phyloP scores from a whole-genome alignment of 2,329 filamentous ascomycete genomes.

The Plectosphaerella plurivora region DNA sequence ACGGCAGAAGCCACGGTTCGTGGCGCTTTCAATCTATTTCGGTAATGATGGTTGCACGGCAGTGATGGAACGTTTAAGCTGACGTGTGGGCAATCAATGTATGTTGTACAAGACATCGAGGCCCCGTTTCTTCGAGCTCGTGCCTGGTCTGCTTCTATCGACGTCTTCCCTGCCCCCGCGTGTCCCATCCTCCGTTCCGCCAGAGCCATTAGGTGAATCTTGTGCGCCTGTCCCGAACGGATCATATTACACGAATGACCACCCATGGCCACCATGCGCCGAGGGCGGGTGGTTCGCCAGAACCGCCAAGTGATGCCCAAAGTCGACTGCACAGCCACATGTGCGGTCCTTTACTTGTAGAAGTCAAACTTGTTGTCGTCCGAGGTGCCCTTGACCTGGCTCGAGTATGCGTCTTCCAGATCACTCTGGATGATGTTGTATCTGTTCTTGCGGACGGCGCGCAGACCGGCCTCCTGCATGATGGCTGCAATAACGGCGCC shows the following conservation, averaged over 20 bases:
- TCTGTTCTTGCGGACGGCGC: conserved; percentile 92
- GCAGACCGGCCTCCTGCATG: conserved; percentile 96
- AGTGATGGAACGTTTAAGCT: not conserved
- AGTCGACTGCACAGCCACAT: not conserved
- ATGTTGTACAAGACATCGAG: conserved; percentile 9
- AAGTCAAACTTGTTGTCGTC: conserved; percentile 81
- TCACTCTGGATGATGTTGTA: conserved; percentile 99
- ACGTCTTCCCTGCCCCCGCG: not conserved
- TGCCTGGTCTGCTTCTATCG: not conserved
- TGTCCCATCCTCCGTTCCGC: not conserved
- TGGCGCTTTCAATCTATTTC: too few species aligned
- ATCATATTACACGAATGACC: not conserved
- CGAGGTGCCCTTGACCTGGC: conserved; percentile 79
- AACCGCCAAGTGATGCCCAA: too few species aligned
- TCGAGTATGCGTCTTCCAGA: conserved; percentile 93
- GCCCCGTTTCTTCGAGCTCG: not conserved
- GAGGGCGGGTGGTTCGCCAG: not conserved
- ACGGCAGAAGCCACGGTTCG: too few species aligned
- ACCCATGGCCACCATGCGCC: not conserved
- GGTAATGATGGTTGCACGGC: not conserved
- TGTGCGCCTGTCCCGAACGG: not conserved
- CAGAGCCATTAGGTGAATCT: not conserved
- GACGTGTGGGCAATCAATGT: not conserved
- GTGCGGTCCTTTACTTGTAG: conserved; percentile 60
- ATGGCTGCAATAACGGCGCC: conserved; percentile 97